phyloP scores from a whole-genome alignment of 805 yeast genomes.

The Candida tallmaniae region DNA sequence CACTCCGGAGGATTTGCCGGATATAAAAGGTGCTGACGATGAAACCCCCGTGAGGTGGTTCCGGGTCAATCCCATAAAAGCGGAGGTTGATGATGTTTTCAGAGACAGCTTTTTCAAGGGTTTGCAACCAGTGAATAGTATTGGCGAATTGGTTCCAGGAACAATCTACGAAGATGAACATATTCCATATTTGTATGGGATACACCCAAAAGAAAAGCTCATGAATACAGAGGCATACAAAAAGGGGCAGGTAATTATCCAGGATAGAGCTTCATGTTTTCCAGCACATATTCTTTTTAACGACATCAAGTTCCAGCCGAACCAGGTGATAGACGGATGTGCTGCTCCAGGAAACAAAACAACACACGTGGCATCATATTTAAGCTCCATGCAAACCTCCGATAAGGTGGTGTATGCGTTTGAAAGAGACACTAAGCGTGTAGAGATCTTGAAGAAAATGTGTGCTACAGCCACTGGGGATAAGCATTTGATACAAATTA shows the following conservation, averaged over 20 bases:
- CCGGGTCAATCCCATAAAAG: conserved; percentile 62
- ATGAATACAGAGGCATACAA: conserved; percentile 66
- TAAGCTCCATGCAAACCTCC: conserved; percentile 17
- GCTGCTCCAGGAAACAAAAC: conserved; percentile 99
- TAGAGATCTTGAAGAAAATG: conserved; percentile 70
- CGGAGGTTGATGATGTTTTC: conserved; percentile 35
- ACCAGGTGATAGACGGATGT: conserved; percentile 81
- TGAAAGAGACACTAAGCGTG: conserved; percentile 77
- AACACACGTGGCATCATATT: conserved; percentile 76
- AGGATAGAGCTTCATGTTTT: conserved; percentile 95
- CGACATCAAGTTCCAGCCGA: conserved; percentile 49
- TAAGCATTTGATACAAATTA: conserved; percentile 41
- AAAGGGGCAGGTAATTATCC: conserved; percentile 79
- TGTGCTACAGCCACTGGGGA: conserved; percentile 57
- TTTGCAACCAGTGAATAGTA: conserved; percentile 41
- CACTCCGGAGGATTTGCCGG: conserved; percentile 44
- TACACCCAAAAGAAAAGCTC: conserved; percentile 70
- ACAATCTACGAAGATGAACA: conserved; percentile 66
- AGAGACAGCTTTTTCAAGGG: conserved; percentile 36
- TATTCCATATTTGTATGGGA: conserved; percentile 75
- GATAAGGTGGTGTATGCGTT: conserved; percentile 66
- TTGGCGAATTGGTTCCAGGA: conserved; percentile 40
- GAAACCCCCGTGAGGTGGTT: conserved; percentile 80
- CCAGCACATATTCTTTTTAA: conserved; percentile 76
- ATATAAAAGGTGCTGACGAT: conserved; percentile 32